A percentile compares a stretch with the other conserved stretches of the same genome.
These are phyloP conservation scores for Metarhizium album DNA, from an alignment of 2,329 filamentous ascomycete species.

Conservation along the genomic window DNA sequence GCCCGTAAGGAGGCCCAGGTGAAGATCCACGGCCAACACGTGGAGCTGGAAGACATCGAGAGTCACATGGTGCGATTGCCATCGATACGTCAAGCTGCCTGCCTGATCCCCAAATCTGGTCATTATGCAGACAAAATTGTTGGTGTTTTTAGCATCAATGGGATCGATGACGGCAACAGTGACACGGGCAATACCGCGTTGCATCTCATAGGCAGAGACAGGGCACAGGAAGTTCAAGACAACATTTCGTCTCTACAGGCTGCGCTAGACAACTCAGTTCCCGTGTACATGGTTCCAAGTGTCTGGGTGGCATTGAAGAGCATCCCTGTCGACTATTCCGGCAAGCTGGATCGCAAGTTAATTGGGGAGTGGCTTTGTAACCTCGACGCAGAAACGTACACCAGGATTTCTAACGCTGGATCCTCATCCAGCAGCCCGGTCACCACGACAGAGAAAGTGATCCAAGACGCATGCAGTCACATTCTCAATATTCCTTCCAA, in stretches of 20 bases:
- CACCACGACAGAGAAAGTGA: constrained; percentile 2
- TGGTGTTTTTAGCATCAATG: constrained; percentile 5
- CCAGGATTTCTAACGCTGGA: neutral
- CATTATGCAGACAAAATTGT: constrained; percentile 5
- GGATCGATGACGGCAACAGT: neutral
- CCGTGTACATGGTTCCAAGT: neutral
- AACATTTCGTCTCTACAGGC: constrained; percentile 1
- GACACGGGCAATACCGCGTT: neutral
- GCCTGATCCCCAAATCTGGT: constrained; percentile 1
- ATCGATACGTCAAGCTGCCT: neutral
- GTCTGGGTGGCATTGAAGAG: neutral
- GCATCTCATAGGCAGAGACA: neutral
- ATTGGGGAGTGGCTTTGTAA: neutral
- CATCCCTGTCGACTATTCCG: neutral
- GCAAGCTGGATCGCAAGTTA: neutral
- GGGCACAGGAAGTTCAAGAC: neutral
- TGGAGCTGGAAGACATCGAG: constrained; percentile 29
- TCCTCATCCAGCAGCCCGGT: neutral
- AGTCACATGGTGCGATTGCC: constrained; percentile 4
- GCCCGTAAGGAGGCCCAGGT: constrained; percentile 45
- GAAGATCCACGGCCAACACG: constrained; percentile 43
- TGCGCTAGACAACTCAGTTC: neutral
- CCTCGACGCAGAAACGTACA: neutral
- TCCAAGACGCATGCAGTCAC: constrained; percentile 5
- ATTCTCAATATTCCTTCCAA: constrained; percentile 4